These are phyloP conservation scores for Pseudoperonospora humuli DNA, from an alignment of 352 stramenopile species.

Conservation along the genomic window DNA sequence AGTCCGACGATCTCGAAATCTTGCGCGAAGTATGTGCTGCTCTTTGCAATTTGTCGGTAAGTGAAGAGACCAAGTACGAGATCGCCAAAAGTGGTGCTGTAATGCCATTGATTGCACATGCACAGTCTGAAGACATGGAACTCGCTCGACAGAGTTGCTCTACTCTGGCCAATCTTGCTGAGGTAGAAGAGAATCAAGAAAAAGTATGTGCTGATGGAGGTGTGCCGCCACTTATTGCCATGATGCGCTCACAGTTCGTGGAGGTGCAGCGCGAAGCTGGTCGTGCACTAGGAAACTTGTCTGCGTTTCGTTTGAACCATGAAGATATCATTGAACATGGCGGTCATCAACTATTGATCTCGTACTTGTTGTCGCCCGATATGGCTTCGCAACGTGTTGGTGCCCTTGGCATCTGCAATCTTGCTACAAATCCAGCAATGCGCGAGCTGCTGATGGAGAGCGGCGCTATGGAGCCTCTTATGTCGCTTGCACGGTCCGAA, in stretches of 20 bases:
- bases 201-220: constrained; percentile 90
- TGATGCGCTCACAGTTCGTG: constrained; percentile 94
- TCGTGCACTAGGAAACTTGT: constrained; percentile 90
- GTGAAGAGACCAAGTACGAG: constrained; percentile 96
- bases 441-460: constrained; percentile 89
- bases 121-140: constrained; percentile 91
- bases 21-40: constrained; percentile 90
- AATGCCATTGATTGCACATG: constrained; percentile 83
- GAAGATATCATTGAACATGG: constrained; percentile 88
- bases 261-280: constrained; percentile 90
- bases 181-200: constrained; percentile 93
- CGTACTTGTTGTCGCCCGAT: constrained; percentile 92
- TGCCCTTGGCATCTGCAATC: constrained; percentile 91
- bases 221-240: constrained; percentile 86
- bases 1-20: constrained; percentile 89
- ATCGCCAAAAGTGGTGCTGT: constrained; percentile 92
- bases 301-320: constrained; percentile 83
- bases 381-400: constrained; percentile 90
- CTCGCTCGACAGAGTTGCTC: constrained; percentile 87
- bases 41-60: constrained; percentile 92
- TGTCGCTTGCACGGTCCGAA: constrained; percentile 89
- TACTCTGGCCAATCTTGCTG: constrained; percentile 91
- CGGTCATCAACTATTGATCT: constrained; percentile 93
- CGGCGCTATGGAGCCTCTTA: constrained; percentile 92
- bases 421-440: constrained; percentile 88